Evolutionary conservation across 768 basidiomycete species (phyloP).

Genomic region (Clitopilus passeckerianus): DNA sequence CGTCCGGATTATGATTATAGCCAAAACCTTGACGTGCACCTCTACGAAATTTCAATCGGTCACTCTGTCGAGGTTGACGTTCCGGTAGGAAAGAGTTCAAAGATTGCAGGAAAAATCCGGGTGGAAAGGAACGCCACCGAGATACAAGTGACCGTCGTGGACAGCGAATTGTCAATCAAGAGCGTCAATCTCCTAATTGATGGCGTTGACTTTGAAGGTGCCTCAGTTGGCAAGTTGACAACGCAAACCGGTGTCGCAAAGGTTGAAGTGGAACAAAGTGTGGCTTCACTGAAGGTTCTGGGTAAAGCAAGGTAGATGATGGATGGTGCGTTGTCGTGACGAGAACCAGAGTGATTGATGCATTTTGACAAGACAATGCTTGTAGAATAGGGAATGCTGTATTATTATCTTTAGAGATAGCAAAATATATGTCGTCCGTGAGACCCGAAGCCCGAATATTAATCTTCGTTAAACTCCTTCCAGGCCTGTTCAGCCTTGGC

Average conservation of each 20-base stretch:
- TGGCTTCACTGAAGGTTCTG: neutral
- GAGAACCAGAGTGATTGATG: slow-evolving; percentile 1
- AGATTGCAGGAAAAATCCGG: slow-evolving; percentile 35
- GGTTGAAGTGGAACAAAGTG: slow-evolving; percentile 12
- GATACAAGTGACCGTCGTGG: slow-evolving; percentile 20
- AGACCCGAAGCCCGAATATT: neutral
- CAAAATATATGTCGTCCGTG: neutral
- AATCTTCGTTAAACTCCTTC: slow-evolving; percentile 46
- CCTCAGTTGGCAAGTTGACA: slow-evolving; percentile 8
- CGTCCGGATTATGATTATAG: slow-evolving; percentile 61
- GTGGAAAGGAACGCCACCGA: slow-evolving; percentile 26
- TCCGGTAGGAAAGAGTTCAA: slow-evolving; percentile 34
- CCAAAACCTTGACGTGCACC: slow-evolving; percentile 41
- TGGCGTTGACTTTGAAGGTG: slow-evolving; percentile 7
- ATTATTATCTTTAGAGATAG: neutral
- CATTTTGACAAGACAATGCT: neutral
- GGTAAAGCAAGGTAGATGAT: neutral
- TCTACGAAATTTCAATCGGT: slow-evolving; percentile 49
- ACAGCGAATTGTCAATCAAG: slow-evolving; percentile 4
- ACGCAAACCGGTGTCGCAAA: neutral
- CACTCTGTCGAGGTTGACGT: slow-evolving; percentile 31
- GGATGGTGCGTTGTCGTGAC: neutral
- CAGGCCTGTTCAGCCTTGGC: slow-evolving; percentile 54
- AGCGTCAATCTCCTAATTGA: slow-evolving; percentile 9
- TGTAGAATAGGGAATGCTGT: neutral